Evolutionary conservation across 1,284 basidiomycete species (phyloP), one percentile per base, ranked within the genome.

Genomic region (Puccinia coronata): DNA sequence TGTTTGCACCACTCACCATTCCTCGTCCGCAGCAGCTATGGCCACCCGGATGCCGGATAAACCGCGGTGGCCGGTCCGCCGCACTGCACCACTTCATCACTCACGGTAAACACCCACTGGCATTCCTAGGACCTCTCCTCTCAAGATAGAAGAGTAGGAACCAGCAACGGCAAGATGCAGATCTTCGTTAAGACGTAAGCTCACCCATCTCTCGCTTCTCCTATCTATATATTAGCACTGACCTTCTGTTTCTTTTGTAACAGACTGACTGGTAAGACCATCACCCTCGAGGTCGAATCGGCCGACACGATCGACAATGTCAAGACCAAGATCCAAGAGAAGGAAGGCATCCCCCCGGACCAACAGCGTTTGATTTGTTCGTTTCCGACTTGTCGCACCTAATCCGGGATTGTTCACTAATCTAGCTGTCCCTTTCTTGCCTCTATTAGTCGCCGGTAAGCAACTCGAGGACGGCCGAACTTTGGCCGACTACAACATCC

Each of bases 301-400:
- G 82, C 92, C 82, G 94, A 96, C 89, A 96, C 95, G 83, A 96
- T 97, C 88, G 95, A 98, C 90, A 96, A 96, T 90, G 94, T 96
- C 89, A 95, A 96, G 90, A 90, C 92, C 87, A 87, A 87, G 86
- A 88, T 89, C 83, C 88, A 89, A 85, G 88, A 89, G 86, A 89
- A 89, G 86, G 88, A 89, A 84, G 88, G 94, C 43, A 96, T 96
- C 83, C 93, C 94, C 82, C 94, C 94, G 84, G 95, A 97, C 89
- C 95, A 98, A 88, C 96, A 98, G 88, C 94, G 96, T 84, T 88
- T 98, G 87, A 79, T 79, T 28, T 79, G 77, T 79, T n/a, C 11
- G 36, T 65, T 41, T 71, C 76, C 28, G 14, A 47, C 20, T 39
- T 23, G 20, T 14, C 11, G n/a, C 28, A 5, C 51, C 39, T 8